Evolutionary conservation across 2,329 filamentous ascomycete genomes (phyloP).

Genomic region (Pseudogymnoascus sp.): DNA sequence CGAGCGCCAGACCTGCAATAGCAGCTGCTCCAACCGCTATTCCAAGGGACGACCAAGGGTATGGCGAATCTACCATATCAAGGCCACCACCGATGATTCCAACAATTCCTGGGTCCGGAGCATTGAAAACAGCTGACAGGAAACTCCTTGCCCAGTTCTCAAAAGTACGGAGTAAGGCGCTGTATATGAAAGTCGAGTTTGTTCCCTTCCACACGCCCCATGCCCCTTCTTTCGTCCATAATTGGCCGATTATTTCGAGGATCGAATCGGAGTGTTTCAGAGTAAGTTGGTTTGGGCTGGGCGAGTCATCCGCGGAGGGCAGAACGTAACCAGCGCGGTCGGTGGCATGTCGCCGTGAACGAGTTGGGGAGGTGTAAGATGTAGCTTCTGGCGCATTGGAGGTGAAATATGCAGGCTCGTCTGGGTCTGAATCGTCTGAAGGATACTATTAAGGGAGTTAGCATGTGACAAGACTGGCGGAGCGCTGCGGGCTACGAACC

Average conservation of each 20-base stretch:
- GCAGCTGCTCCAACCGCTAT: conserved; percentile 58
- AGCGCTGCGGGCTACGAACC: conserved; percentile 14
- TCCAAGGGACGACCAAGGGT: conserved; percentile 70
- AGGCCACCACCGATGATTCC: conserved; percentile 25
- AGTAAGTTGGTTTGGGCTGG: conserved; percentile 52
- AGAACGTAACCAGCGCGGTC: conserved; percentile 22
- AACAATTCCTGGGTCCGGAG: conserved; percentile 72
- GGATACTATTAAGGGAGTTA: conserved; percentile 30
- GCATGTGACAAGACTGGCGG: not conserved
- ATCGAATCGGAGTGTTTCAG: conserved; percentile 72
- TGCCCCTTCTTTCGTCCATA: conserved; percentile 82
- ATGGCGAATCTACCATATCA: conserved; percentile 72
- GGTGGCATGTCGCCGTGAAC: conserved; percentile 27
- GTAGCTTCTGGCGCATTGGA: conserved; percentile 39
- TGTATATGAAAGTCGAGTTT: conserved; percentile 88
- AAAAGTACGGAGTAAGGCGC: conserved; percentile 72
- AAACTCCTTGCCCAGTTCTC: conserved; percentile 90
- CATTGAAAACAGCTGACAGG: conserved; percentile 80
- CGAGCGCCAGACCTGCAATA: conserved; percentile 69
- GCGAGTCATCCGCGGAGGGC: conserved; percentile 32
- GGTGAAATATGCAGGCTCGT: conserved; percentile 80
- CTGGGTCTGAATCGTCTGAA: conserved; percentile 62
- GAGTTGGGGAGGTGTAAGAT: conserved; percentile 31
- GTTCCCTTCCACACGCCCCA: conserved; percentile 94
- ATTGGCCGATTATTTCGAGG: conserved; percentile 73